Percentiles rank a stretch among this genome's conserved stretches.
phyloP scores from a whole-genome alignment of 768 basidiomycete genomes.

The Rhizopogon vesiculosus region DNA sequence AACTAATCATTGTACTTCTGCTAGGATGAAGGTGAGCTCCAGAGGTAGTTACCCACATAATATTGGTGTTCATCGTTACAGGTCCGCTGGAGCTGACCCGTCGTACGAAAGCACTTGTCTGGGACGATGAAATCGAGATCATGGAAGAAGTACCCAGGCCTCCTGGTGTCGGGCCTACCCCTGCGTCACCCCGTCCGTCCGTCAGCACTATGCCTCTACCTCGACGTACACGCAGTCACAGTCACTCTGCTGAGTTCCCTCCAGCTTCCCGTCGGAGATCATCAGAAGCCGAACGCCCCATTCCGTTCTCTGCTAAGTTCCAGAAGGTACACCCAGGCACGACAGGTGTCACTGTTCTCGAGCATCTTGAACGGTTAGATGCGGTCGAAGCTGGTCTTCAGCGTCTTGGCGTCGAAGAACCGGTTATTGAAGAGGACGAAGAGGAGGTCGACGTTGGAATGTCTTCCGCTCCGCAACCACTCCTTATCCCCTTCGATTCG shows the following conservation, averaged over 20 bases:
- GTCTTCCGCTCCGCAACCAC: slow-evolving; percentile 25
- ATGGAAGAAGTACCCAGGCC: slow-evolving; percentile 43
- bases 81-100: slow-evolving; percentile 90
- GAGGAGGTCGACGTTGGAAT: slow-evolving; percentile 64
- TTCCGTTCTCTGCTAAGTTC: slow-evolving; percentile 82
- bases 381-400: slow-evolving; percentile 77
- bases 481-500: slow-evolving; percentile 26
- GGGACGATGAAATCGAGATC: slow-evolving; percentile 82
- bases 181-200: slow-evolving; percentile 55
- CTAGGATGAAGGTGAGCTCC: slow-evolving; percentile 67
- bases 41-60: neutral
- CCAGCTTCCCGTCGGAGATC: slow-evolving; percentile 64
- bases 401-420: slow-evolving; percentile 60
- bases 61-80: slow-evolving; percentile 23
- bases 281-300: slow-evolving; percentile 63
- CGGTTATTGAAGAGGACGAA: slow-evolving; percentile 45
- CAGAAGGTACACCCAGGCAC: slow-evolving; percentile 81
- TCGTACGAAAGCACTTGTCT: slow-evolving; percentile 75
- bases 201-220: slow-evolving; percentile 59
- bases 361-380: slow-evolving; percentile 82
- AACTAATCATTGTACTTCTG: neutral
- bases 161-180: slow-evolving; percentile 27
- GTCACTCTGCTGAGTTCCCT: slow-evolving; percentile 63
- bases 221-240: slow-evolving; percentile 51
- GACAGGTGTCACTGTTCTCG: slow-evolving; percentile 80